Conservation (phyloP, 352 stramenopile genomes). For the Aphanomyces stellatus region DNA sequence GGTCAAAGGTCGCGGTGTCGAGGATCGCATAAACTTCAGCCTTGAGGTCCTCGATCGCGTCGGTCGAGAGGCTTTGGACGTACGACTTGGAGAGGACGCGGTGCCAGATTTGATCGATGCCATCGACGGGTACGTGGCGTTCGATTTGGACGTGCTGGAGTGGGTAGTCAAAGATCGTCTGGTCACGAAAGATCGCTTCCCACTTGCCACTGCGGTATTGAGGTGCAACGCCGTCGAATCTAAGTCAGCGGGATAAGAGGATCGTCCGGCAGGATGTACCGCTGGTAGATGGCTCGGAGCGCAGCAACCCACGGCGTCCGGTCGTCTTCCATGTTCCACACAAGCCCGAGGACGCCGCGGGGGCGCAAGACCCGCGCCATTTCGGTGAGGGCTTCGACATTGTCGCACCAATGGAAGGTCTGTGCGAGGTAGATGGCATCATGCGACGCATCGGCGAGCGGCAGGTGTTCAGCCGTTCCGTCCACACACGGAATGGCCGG, state of each 20-base stretch:
- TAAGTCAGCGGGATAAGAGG: too few relatives aligned
- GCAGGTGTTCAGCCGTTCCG: constrained; percentile 4
- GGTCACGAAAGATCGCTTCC: neutral
- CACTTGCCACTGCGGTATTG: constrained; percentile 21
- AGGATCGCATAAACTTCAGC: constrained; percentile 4
- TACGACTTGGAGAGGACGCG: constrained; percentile 21
- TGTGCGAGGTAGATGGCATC: constrained; percentile 18
- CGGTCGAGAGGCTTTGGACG: neutral
- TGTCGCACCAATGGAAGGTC: constrained; percentile 20
- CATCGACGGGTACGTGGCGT: neutral
- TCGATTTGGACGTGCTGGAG: neutral
- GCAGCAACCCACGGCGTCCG: constrained; percentile 15
- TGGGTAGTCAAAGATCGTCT: neutral
- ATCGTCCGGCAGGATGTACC: too few relatives aligned
- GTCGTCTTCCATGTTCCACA: constrained; percentile 22
- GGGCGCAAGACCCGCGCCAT: constrained; percentile 9
- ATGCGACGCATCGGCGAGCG: constrained; percentile 3
- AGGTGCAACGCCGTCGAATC: constrained; percentile 6
- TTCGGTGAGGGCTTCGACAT: neutral
- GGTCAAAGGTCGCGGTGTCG: neutral
- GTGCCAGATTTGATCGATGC: constrained; percentile 16
- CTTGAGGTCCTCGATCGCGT: neutral
- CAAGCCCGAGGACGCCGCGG: neutral
- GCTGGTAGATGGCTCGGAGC: constrained; percentile 14
- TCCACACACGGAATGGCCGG: constrained; percentile 17